A percentile compares a stretch with the other conserved stretches of the same genome.
phyloP scores from a whole-genome alignment of 768 basidiomycete genomes.

The Epithele typhae region DNA sequence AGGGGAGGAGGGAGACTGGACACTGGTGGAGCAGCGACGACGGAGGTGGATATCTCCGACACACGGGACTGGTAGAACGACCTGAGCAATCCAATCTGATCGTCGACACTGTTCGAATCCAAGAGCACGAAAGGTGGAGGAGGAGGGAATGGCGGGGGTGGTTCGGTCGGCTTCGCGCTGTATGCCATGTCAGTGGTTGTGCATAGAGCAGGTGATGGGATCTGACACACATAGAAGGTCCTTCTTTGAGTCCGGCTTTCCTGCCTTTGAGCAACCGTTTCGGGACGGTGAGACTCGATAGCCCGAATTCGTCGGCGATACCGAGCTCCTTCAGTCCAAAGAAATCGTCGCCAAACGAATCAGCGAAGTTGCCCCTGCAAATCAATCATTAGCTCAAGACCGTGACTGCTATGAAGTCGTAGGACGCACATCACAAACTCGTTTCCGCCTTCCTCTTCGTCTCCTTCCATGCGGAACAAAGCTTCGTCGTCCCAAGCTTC shows the following conservation, averaged over 20 bases:
- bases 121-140: slow-evolving; percentile 80
- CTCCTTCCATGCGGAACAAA: slow-evolving; percentile 52
- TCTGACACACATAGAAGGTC: slow-evolving; percentile 46
- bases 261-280: slow-evolving; percentile 70
- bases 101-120: slow-evolving; percentile 55
- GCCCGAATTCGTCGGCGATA: slow-evolving; percentile 80
- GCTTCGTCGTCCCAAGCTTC: slow-evolving; percentile 58
- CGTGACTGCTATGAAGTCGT: too few species aligned
- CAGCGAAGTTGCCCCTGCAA: slow-evolving; percentile 78
- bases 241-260: slow-evolving; percentile 35
- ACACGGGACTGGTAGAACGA: slow-evolving; percentile 66
- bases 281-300: slow-evolving; percentile 75
- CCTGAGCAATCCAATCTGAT: slow-evolving; percentile 84
- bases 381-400: too few species aligned
- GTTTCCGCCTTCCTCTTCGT: slow-evolving; percentile 61
- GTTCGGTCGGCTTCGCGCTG: slow-evolving; percentile 65
- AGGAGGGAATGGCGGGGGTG: slow-evolving; percentile 79
- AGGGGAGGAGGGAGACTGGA: slow-evolving; percentile 8
- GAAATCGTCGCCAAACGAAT: slow-evolving; percentile 88
- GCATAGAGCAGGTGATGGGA: background rate
- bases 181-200: background rate
- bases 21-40: slow-evolving; percentile 12
- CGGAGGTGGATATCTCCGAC: slow-evolving; percentile 20
- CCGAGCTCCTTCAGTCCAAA: slow-evolving; percentile 85
- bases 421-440: slow-evolving; percentile 61